Percentiles rank a stretch among this genome's conserved stretches.
phyloP scores from a whole-genome alignment of 306 rosid species.

The Vigna hirtella region DNA sequence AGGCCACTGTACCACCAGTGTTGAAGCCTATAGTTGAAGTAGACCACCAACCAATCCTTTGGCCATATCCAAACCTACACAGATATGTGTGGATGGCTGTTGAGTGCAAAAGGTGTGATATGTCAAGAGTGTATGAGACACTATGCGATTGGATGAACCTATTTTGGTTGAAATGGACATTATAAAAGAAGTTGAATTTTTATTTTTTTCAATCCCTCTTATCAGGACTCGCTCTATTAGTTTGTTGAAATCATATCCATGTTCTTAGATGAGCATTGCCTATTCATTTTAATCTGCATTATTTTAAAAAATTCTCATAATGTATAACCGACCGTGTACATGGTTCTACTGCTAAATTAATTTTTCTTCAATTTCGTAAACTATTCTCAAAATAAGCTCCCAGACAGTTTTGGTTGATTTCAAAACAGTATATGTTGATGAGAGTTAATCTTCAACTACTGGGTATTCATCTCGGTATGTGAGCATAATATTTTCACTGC shows the following conservation, averaged over 20 bases:
- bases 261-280: neutral
- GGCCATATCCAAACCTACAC: slow-evolving; percentile 28
- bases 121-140: neutral
- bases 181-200: neutral
- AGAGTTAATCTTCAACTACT: neutral
- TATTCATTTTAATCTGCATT: neutral
- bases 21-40: slow-evolving; percentile 21
- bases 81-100: neutral
- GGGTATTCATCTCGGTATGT: slow-evolving; percentile 6
- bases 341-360: neutral
- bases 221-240: neutral
- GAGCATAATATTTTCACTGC: slow-evolving; percentile 14
- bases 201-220: neutral
- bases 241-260: neutral
- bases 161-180: slow-evolving; percentile 10
- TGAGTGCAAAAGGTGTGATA: slow-evolving; percentile 20
- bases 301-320: neutral
- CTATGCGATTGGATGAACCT: slow-evolving; percentile 17
- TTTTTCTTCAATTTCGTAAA: neutral
- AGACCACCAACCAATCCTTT: slow-evolving; percentile 2
- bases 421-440: neutral
- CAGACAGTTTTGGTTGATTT: neutral
- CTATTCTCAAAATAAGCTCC: slow-evolving; percentile 6
- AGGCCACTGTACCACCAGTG: slow-evolving; percentile 28
- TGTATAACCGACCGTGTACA: neutral